Evolutionary conservation across 164 flowering plant species (phyloP).

Genomic region (Santalum album): DNA sequence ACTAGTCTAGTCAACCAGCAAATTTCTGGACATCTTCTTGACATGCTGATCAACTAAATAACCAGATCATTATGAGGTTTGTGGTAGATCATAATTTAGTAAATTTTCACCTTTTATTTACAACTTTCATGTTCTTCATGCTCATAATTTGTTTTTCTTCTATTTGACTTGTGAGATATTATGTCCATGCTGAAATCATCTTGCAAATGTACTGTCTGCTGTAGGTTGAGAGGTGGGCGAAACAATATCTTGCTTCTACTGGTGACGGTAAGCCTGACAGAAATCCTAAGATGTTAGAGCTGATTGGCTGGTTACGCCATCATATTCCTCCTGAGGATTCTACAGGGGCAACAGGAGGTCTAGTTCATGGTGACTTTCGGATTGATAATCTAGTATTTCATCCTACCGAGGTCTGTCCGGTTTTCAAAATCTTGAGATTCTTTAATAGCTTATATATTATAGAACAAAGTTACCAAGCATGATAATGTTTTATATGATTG

Average conservation of each 20-base stretch:
- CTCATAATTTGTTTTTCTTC: too few relatives aligned
- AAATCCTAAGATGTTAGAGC: constrained; percentile 80
- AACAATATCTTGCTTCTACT: constrained; percentile 79
- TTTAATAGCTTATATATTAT: too few relatives aligned
- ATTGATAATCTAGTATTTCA: constrained; percentile 92
- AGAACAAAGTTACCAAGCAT: too few relatives aligned
- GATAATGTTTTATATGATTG: too few relatives aligned
- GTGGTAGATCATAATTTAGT: too few relatives aligned
- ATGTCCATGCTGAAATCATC: not conserved
- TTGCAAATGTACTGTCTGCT: constrained; percentile 3
- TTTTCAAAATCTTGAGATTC: not conserved
- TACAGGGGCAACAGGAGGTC: constrained; percentile 55
- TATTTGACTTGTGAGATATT: too few relatives aligned
- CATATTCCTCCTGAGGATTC: constrained; percentile 86
- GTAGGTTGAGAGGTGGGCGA: constrained; percentile 94
- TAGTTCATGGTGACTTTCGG: constrained; percentile 97
- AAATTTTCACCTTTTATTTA: too few relatives aligned
- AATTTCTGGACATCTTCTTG: too few relatives aligned
- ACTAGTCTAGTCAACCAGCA: too few relatives aligned
- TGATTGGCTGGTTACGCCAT: constrained; percentile 60
- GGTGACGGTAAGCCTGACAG: constrained; percentile 73
- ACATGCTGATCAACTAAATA: too few relatives aligned
- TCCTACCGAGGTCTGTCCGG: constrained; percentile 77
- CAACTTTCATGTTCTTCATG: too few relatives aligned
- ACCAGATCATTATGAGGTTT: too few relatives aligned